These are phyloP conservation scores for Immersiporthe knoxdaviesiana DNA, from an alignment of 2,329 filamentous ascomycete species.

Conservation along the genomic window DNA sequence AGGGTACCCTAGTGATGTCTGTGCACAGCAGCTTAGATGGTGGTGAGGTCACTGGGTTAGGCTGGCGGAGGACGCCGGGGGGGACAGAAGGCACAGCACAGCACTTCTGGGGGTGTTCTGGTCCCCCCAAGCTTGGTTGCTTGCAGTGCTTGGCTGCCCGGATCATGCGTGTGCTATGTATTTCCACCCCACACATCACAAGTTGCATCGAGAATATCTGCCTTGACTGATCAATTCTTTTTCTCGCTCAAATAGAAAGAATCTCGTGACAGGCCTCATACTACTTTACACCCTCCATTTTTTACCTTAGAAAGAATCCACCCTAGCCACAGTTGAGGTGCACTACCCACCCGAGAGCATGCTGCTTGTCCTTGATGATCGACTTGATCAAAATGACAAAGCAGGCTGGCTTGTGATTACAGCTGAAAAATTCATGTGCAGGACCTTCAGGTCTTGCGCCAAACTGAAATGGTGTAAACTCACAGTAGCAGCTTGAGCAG, in stretches of 20 bases:
- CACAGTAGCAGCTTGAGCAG: neutral
- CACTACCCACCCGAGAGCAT: too few species aligned
- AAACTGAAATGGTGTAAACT: neutral
- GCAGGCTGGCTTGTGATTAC: neutral
- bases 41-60: neutral
- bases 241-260: neutral
- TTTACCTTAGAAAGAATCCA: neutral
- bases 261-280: neutral
- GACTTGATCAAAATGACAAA: neutral
- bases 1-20: neutral
- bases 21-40: neutral
- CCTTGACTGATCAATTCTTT: neutral
- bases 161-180: slow-evolving; percentile 2
- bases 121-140: neutral
- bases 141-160: slow-evolving; percentile 1
- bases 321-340: neutral
- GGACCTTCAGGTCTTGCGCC: neutral
- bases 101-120: neutral
- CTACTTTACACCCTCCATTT: neutral
- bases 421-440: neutral
- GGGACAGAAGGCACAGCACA: neutral
- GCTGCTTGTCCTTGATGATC: neutral
- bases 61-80: neutral
- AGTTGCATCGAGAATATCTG: neutral
- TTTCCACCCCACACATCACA: neutral